phyloP scores from a whole-genome alignment of 176 grass and related monocot species.

The Oryza punctata region DNA sequence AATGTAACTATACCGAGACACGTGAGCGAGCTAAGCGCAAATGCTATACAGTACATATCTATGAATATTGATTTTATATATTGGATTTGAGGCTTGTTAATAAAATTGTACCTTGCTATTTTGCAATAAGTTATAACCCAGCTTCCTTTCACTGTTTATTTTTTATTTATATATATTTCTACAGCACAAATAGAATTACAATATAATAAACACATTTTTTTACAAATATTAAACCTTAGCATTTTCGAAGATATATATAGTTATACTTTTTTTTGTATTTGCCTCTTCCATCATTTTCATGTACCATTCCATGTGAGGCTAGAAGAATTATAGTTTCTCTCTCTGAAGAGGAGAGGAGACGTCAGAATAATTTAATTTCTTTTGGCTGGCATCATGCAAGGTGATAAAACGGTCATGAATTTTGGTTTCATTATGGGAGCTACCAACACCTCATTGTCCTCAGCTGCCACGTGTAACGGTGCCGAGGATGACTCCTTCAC shows the following conservation, averaged over 20 bases:
- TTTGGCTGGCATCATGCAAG: background rate
- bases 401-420: background rate
- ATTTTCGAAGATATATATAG: background rate
- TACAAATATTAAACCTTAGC: background rate
- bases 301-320: background rate
- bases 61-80: too few species aligned
- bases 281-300: background rate
- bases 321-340: background rate
- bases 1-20: too few species aligned
- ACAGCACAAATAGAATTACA: background rate
- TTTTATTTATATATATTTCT: too few species aligned
- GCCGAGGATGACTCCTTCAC: background rate
- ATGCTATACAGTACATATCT: too few species aligned
- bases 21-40: too few species aligned
- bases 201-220: background rate
- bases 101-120: too few species aligned
- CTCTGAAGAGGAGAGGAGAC: background rate
- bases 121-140: too few species aligned
- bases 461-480: background rate
- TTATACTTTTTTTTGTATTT: background rate
- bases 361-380: background rate
- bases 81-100: too few species aligned
- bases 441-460: background rate
- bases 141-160: too few species aligned
- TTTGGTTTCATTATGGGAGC: slow-evolving; percentile 12